These are phyloP conservation scores for Saturnispora kantuleensis DNA, from an alignment of 805 yeast genomes.

Conservation along the genomic window DNA sequence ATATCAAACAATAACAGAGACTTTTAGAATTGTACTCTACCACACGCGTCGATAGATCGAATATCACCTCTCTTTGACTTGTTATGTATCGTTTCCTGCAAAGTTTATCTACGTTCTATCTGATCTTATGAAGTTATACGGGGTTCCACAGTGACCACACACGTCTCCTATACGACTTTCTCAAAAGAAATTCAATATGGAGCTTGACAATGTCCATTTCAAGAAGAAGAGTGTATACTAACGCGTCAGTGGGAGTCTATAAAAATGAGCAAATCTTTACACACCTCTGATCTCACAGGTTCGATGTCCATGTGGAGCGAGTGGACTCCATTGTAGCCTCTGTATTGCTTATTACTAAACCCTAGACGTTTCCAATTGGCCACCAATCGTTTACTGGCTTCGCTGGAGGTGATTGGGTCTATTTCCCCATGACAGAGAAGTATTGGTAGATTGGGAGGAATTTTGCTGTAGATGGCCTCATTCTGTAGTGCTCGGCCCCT, in stretches of 20 bases:
- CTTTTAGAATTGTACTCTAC: too few relatives aligned
- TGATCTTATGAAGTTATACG: too few relatives aligned
- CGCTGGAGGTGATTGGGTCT: constrained; percentile 51
- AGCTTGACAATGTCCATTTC: constrained; percentile 8
- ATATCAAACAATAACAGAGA: too few relatives aligned
- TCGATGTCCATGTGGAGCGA: constrained; percentile 38
- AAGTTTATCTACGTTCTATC: too few relatives aligned
- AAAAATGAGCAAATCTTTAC: constrained; percentile 33
- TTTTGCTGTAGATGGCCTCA: constrained; percentile 20
- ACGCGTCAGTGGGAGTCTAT: constrained; percentile 15
- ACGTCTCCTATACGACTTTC: too few relatives aligned
- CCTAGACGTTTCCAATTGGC: constrained; percentile 20
- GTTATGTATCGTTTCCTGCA: too few relatives aligned
- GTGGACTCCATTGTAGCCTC: constrained; percentile 31
- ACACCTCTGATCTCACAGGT: constrained; percentile 26
- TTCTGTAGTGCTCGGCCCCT: constrained; percentile 45
- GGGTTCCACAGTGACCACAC: too few relatives aligned
- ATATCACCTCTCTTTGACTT: too few relatives aligned
- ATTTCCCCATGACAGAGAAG: constrained; percentile 50
- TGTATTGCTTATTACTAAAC: constrained; percentile 21
- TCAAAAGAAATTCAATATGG: background rate
- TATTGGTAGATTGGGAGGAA: constrained; percentile 35
- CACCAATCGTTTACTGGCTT: constrained; percentile 36
- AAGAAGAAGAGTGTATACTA: background rate
- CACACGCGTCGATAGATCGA: too few relatives aligned